These are phyloP conservation scores for Pythium sukuiense DNA, from an alignment of 352 stramenopile species.

Conservation along the genomic window DNA sequence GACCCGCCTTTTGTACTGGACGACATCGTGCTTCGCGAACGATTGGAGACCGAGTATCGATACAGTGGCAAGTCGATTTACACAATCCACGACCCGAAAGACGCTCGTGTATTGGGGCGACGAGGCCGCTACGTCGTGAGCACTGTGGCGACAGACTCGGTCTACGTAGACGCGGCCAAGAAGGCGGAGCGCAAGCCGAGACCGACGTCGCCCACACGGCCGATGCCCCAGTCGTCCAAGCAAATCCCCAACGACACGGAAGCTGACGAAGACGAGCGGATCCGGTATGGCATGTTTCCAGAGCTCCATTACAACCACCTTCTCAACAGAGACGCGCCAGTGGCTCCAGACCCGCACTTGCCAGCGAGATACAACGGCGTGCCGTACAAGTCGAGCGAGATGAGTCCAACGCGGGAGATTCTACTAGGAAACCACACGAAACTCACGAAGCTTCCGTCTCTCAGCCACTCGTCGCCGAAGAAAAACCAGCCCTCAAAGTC, in stretches of 20 bases:
- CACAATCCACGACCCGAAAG: conserved; percentile 50
- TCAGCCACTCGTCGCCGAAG: conserved; percentile 15
- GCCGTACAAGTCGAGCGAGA: conserved; percentile 55
- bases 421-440: conserved; percentile 47
- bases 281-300: conserved; percentile 22
- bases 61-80: conserved; percentile 47
- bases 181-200: conserved; percentile 19
- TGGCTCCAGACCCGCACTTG: conserved; percentile 42
- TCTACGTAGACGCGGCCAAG: conserved; percentile 23
- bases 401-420: conserved; percentile 58
- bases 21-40: conserved; percentile 49
- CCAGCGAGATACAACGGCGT: conserved; percentile 64
- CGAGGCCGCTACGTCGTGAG: conserved; percentile 32
- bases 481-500: neutral
- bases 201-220: conserved; percentile 19
- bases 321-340: neutral
- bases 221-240: conserved; percentile 26
- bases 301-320: conserved; percentile 18
- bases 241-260: conserved; percentile 17
- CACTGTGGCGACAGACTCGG: conserved; percentile 20
- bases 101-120: conserved; percentile 28
- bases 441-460: conserved; percentile 48
- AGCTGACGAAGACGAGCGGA: conserved; percentile 22
- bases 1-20: conserved; percentile 42
- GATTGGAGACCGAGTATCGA: conserved; percentile 42